Evolutionary conservation across 2,329 filamentous ascomycete genomes (phyloP).

Genomic region (Fusarium acutatum): DNA sequence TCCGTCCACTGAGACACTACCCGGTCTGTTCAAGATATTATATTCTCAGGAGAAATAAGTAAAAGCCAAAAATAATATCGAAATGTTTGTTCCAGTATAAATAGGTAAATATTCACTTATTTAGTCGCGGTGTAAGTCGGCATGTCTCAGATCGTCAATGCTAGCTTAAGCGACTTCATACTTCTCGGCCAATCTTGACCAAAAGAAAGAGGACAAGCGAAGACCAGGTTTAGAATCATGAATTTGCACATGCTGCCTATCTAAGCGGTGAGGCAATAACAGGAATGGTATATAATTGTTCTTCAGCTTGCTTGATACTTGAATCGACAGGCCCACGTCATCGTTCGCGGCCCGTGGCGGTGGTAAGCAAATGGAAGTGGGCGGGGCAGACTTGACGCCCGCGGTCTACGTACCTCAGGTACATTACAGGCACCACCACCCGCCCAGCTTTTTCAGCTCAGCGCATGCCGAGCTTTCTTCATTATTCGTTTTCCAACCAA

Average conservation of each 20-base stretch:
- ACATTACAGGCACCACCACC: background rate
- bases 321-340: slow-evolving; percentile 36
- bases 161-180: background rate
- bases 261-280: slow-evolving; percentile 1
- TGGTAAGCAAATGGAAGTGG: slow-evolving; percentile 16
- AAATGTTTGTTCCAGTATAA: background rate
- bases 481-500: background rate
- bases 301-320: background rate
- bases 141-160: background rate
- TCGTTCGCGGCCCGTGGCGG: slow-evolving; percentile 39
- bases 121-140: slow-evolving; percentile 2
- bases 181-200: background rate
- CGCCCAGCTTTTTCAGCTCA: slow-evolving; percentile 15
- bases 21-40: accelerated
- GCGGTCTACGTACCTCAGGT: background rate
- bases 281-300: background rate
- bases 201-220: background rate
- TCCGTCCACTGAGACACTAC: background rate
- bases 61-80: too few relatives aligned
- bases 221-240: background rate
- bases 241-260: background rate
- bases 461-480: slow-evolving; percentile 17
- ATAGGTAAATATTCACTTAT: background rate
- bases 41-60: too few relatives aligned
- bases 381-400: slow-evolving; percentile 22